Conservation (phyloP, 2,329 filamentous ascomycete species). For the Colletotrichum eleusines region DNA sequence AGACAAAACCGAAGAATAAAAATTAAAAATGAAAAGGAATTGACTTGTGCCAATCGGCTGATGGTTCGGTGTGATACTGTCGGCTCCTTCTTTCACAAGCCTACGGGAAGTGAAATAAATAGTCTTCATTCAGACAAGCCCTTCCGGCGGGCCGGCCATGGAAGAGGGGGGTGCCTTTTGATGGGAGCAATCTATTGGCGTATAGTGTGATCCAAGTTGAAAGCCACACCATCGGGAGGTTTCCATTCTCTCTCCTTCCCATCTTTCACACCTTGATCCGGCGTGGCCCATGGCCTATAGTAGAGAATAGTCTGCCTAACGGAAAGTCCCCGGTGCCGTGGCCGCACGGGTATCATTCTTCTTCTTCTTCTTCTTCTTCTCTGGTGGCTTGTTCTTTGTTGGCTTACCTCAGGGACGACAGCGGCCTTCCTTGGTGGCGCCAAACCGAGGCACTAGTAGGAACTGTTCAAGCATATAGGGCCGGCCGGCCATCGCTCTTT, state of each 20-base stretch:
- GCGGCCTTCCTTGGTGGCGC: constrained; percentile 14
- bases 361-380: neutral
- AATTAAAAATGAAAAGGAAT: no score
- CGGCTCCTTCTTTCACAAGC: neutral
- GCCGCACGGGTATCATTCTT: neutral
- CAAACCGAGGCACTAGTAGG: neutral
- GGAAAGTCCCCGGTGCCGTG: neutral
- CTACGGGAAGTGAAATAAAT: neutral
- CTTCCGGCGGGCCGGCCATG: neutral
- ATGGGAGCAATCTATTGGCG: neutral
- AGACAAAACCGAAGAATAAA: no score
- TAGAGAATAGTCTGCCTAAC: constrained; percentile 2
- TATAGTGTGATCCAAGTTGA: neutral
- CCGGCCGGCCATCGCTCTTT: constrained; percentile 21
- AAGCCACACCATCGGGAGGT: neutral
- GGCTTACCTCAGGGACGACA: neutral
- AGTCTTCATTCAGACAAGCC: neutral
- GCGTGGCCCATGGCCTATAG: neutral
- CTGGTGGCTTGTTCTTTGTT: constrained; percentile 1
- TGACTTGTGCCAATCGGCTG: neutral
- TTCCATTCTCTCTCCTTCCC: neutral
- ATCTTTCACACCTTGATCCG: neutral
- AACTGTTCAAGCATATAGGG: constrained; percentile 4
- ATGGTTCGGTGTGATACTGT: neutral
- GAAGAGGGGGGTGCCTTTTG: neutral